Conservation (phyloP, 768 basidiomycete species). For the Rickenella mellea region DNA sequence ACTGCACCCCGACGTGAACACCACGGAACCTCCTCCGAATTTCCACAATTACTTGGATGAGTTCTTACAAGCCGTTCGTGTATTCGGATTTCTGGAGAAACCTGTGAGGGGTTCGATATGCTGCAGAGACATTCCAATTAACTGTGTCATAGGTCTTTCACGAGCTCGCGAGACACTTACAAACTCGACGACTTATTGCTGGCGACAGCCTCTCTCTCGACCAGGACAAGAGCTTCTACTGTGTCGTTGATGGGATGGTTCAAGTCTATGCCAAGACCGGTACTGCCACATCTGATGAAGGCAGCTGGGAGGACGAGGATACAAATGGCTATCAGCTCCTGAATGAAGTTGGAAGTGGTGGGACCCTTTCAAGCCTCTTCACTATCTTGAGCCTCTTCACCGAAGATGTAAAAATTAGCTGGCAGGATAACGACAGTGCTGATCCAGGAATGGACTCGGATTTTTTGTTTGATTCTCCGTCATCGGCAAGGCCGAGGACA, state of each 20-base stretch:
- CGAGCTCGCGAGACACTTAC: constrained; percentile 90
- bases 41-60: constrained; percentile 98
- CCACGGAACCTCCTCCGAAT: constrained; percentile 52
- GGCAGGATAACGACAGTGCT: constrained; percentile 55
- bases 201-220: constrained; percentile 90
- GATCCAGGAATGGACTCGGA: constrained; percentile 13
- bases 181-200: constrained; percentile 90
- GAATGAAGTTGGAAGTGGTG: constrained; percentile 93
- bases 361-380: constrained; percentile 91
- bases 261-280: constrained; percentile 82
- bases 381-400: constrained; percentile 96
- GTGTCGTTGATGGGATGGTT: constrained; percentile 95
- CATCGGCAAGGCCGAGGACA: constrained; percentile 24
- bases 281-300: constrained; percentile 33
- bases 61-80: constrained; percentile 89
- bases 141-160: constrained; percentile 68
- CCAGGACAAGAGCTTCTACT: constrained; percentile 93
- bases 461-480: constrained; percentile 15
- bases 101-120: constrained; percentile 77
- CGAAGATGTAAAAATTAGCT: constrained; percentile 84
- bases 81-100: constrained; percentile 97
- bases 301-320: constrained; percentile 71
- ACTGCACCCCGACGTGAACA: constrained; percentile 85
- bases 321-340: constrained; percentile 95
- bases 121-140: too few relatives aligned